Conservation (phyloP, 176 grass and related monocot genomes). For the Echinochloa phyllopogon region DNA sequence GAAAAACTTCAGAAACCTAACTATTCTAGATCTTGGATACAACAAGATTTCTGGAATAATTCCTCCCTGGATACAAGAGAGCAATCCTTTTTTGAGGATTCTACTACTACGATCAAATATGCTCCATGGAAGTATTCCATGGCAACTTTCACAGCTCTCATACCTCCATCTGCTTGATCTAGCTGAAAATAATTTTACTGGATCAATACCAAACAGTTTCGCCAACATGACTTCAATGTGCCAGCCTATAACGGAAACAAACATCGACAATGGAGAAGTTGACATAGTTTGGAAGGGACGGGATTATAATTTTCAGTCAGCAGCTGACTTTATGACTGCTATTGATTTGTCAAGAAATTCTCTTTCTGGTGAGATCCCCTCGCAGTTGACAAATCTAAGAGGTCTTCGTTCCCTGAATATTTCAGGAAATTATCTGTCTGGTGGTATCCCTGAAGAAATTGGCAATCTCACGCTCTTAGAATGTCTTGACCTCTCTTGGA, state of each 20-base stretch:
- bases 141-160: slow-evolving; percentile 31
- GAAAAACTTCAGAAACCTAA: not conserved
- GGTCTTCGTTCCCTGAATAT: slow-evolving; percentile 3
- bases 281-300: slow-evolving; percentile 21
- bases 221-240: not conserved
- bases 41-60: slow-evolving; percentile 26
- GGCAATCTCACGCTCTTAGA: not conserved
- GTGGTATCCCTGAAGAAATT: slow-evolving; percentile 15
- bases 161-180: slow-evolving; percentile 39
- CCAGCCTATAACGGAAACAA: not conserved
- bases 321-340: not conserved
- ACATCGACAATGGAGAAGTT: not conserved
- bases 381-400: not conserved
- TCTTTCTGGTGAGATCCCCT: slow-evolving; percentile 17
- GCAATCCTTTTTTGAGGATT: not conserved
- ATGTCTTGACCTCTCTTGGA: slow-evolving; percentile 34
- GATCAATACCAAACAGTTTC: not conserved
- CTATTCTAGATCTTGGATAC: not conserved
- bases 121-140: slow-evolving; percentile 38
- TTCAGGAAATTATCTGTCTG: slow-evolving; percentile 24
- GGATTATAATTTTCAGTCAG: not conserved
- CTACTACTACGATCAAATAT: slow-evolving; percentile 32
- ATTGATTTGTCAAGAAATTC: slow-evolving; percentile 20
- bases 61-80: slow-evolving; percentile 26
- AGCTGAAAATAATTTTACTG: slow-evolving; percentile 42